Percentiles rank a stretch among this genome's conserved stretches.
Evolutionary conservation across 2,329 filamentous ascomycete species (phyloP).

Genomic region (Fusarium newnesense): DNA sequence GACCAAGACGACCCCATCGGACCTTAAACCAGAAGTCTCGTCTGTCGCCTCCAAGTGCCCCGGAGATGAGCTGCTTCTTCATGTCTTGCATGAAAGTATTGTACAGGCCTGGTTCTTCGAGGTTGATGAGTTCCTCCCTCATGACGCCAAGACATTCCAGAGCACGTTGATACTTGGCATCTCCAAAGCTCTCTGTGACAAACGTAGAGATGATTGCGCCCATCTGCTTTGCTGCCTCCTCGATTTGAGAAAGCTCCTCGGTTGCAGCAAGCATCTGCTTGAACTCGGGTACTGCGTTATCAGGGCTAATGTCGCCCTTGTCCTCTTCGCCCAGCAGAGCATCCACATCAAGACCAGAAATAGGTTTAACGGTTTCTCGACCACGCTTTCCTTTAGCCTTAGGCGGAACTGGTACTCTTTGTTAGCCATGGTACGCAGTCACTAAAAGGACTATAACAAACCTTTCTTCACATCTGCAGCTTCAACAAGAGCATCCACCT

Average conservation of each 20-base stretch:
- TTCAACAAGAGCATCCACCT: conserved; percentile 72
- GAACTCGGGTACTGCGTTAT: conserved; percentile 91
- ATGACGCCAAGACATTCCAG: conserved; percentile 81
- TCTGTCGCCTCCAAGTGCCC: conserved; percentile 79
- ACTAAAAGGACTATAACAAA: conserved; percentile 44
- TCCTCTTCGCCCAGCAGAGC: conserved; percentile 74
- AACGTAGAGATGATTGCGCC: conserved; percentile 73
- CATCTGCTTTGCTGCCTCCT: conserved; percentile 79
- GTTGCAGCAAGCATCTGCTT: conserved; percentile 77
- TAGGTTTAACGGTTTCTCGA: conserved; percentile 78
- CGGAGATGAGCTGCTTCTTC: conserved; percentile 76
- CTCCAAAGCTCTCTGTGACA: conserved; percentile 78
- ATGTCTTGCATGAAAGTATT: conserved; percentile 78
- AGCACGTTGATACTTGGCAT: conserved; percentile 77
- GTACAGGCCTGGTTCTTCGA: conserved; percentile 81
- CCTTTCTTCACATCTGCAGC: conserved; percentile 86
- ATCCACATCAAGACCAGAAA: conserved; percentile 90
- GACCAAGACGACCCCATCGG: conserved; percentile 72
- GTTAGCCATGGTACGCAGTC: conserved; percentile 26
- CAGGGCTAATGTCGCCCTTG: conserved; percentile 58
- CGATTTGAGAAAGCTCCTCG: conserved; percentile 69
- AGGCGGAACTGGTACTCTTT: conserved; percentile 69
- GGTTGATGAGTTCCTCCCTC: conserved; percentile 77
- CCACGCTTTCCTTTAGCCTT: conserved; percentile 80
- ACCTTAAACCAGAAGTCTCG: conserved; percentile 86